phyloP scores from a whole-genome alignment of 116 monocot species.

The Iris pallida region DNA sequence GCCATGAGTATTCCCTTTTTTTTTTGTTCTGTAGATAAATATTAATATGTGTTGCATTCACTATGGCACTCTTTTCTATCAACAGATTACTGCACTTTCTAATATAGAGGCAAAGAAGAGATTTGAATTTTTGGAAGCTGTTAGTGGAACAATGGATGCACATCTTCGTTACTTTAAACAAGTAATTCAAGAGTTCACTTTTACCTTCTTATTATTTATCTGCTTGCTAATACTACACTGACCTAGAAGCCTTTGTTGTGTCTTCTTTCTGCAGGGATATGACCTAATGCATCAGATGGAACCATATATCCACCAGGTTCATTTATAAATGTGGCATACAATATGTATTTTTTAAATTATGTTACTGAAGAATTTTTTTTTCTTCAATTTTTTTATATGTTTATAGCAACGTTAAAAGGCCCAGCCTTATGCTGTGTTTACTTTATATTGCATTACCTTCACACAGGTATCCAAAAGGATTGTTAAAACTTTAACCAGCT shows the following conservation, averaged over 20 bases:
- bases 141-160: constrained; percentile 99
- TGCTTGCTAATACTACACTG: background rate
- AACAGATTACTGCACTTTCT: constrained; percentile 83
- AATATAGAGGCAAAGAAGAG: constrained; percentile 98
- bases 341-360: background rate
- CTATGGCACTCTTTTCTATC: background rate
- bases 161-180: constrained; percentile 99
- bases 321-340: background rate
- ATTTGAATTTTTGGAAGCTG: constrained; percentile 99
- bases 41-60: background rate
- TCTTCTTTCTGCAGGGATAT: constrained; percentile 63
- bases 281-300: constrained; percentile 99
- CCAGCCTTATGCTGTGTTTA: no score
- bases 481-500: no score
- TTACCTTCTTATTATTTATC: background rate
- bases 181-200: constrained; percentile 25
- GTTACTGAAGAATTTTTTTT: background rate
- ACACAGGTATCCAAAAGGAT: no score
- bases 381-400: no score
- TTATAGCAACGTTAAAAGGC: no score
- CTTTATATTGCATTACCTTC: no score
- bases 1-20: background rate
- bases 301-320: constrained; percentile 96
- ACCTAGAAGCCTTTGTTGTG: constrained; percentile 8
- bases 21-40: background rate